Base-by-base conservation (phyloP, 257 asterid genomes). In the Primulina tabacum region DNA sequence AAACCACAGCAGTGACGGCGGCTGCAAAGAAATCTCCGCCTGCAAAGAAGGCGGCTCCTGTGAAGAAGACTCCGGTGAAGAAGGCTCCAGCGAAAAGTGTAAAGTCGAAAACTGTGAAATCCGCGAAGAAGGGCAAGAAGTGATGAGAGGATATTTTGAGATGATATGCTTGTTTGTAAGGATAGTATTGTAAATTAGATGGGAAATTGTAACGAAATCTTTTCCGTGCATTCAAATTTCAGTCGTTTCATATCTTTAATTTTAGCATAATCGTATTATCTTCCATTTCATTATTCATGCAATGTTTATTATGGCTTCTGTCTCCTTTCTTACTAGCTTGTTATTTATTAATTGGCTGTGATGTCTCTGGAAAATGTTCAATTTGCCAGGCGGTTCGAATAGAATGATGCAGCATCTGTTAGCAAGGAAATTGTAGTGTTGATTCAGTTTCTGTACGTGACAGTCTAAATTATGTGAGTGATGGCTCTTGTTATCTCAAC, bases 121-220 rank as follows among this genome's bases (percentile, higher is more conserved):
- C 84, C 72, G 86, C 75, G 72, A 80, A 78, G 84, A 82, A 77
- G 69, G 89, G 89, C 21, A 83, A 60, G 75, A 84, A 86, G 80
- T 82, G 83, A 84, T 4, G 75, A 17, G 34, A 32, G 33, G 56
- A 26, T 28, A 28, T 8, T 37, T 57, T 17, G n/a, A 75, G 60
- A 10, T 35, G 30, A 28, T 6, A 8, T 6, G 73, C 29, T 59
- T 69, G 71, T 50, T 50, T 60, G 73, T 87, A 82, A 83, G 88
- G 85, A 55, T 75, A 78, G 78, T 66, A 9, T 0, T 87, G 94
- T 87, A 83, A 71, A 85, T 81, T 60, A 21, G 20, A 14, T 8
- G 2, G n/a, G 7, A 14, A 0, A 0, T 47, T 47, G 55, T 14
- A 12, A 47, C 14, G 10, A 47, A 47, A 40, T 40, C 18, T 0